Evolutionary conservation across 176 grass and related monocot species (phyloP), one percentile per base, ranked within the genome.

Genomic region (Calamus simplicifolius): DNA sequence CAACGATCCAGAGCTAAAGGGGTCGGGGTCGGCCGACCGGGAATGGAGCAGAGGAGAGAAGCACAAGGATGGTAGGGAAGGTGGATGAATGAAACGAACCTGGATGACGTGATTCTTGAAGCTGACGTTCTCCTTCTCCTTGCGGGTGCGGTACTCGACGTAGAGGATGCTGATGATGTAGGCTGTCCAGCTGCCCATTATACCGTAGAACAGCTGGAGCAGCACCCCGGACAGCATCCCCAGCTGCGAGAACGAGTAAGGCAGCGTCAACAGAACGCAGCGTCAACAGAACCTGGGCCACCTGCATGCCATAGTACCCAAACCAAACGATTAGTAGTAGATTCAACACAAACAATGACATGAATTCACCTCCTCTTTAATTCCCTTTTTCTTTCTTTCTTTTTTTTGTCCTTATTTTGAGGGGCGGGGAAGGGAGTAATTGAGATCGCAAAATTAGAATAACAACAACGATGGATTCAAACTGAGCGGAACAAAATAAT

Each of bases 81-180:
- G 21, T 23, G 18, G 52, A 54, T 18, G n/a, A n/a, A n/a, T n/a
- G 30, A 18, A 43, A 43, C 35, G 62, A 15, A 30, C 65, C 65
- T 68, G 65, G 65, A 68, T 68, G 28, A 68, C 65, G 29, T 68
- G 65, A 68, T 68, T 68, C 65, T 68, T 68, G 52, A 68, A 68
- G 29, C 18, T 68, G 3, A 68, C 29, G 65, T 48, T 68, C 28
- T 68, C 65, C 52, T 68, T 56, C 65, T 68, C 65, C 65, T 68
- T 68, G 10, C 65, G 27, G 6, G 29, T 21, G 27, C 65, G 65
- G 65, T 23, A 68, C 65, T 68, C 65, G 51, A 68, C 35, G 52
- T 68, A 68, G 52, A 68, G 65, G 52, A 68, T 52, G 65, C 52
- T 56, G 65, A 68, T 68, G 12, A 68, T 52, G 18, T 68, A 68